phyloP scores from a whole-genome alignment of 495 filamentous ascomycete species.

The Poronia punctata region DNA sequence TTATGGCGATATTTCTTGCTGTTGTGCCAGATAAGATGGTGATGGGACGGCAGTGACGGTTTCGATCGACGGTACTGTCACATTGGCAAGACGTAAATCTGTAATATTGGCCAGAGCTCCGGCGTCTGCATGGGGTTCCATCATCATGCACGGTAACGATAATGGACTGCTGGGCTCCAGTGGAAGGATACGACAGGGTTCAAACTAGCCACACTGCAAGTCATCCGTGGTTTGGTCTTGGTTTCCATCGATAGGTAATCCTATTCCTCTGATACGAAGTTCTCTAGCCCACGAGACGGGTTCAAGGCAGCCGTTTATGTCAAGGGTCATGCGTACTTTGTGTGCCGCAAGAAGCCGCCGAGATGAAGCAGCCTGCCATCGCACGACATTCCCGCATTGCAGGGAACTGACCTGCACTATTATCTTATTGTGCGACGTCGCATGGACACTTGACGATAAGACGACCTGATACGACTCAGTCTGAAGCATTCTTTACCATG shows the following conservation, averaged over 20 bases:
- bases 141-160: not conserved
- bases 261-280: too few species aligned
- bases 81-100: conserved; percentile 2
- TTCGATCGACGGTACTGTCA: conserved; percentile 3
- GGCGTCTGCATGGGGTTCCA: not conserved
- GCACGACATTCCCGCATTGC: conserved; percentile 3
- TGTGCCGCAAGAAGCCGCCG: conserved; percentile 1
- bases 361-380: conserved; percentile 4
- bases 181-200: not conserved
- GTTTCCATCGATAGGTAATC: too few species aligned
- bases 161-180: not conserved
- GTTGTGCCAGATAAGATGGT: not conserved
- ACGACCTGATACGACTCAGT: too few species aligned
- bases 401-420: conserved; percentile 4
- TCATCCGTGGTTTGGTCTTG: not conserved
- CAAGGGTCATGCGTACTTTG: not conserved
- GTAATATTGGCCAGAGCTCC: not conserved
- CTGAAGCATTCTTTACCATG: too few species aligned
- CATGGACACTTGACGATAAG: too few species aligned
- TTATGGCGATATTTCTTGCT: conserved; percentile 1
- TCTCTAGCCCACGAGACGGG: too few species aligned
- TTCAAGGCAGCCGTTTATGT: too few species aligned
- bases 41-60: conserved; percentile 3
- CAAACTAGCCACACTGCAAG: not conserved
- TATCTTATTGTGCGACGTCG: conserved; percentile 4